Conservation (phyloP, 1,284 basidiomycete species). For the Cystobasidium slooffiae region DNA sequence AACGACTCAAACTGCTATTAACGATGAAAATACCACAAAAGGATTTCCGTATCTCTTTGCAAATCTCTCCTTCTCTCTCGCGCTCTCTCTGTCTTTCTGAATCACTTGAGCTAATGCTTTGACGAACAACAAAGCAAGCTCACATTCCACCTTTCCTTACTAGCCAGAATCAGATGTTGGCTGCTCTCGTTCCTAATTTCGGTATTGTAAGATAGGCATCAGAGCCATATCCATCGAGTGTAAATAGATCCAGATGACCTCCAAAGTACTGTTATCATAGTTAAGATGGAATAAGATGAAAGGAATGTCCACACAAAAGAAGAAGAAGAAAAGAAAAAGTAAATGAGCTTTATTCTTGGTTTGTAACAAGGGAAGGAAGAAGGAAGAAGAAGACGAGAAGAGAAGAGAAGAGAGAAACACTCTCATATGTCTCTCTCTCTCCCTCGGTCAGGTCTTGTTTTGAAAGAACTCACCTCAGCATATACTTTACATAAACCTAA, state of each 20-base stretch:
- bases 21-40: too few relatives aligned
- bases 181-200: conserved; percentile 45
- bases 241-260: conserved; percentile 48
- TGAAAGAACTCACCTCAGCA: conserved; percentile 45
- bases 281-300: neutral
- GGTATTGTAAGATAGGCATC: conserved; percentile 49
- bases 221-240: conserved; percentile 48
- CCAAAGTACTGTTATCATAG: conserved; percentile 44
- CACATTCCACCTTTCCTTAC: too few relatives aligned
- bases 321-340: neutral
- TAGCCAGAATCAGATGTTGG: conserved; percentile 1
- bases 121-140: too few relatives aligned
- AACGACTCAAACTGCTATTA: too few relatives aligned
- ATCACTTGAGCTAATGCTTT: too few relatives aligned
- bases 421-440: neutral
- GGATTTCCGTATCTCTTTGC: too few relatives aligned
- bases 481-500: conserved; percentile 51
- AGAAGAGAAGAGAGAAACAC: neutral
- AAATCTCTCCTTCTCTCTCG: too few relatives aligned
- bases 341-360: too few relatives aligned
- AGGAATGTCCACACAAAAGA: neutral
- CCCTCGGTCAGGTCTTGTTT: neutral
- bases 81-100: too few relatives aligned
- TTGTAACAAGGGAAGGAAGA: neutral
- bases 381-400: neutral